Percentiles rank a stretch among this genome's conserved stretches.
Conservation (phyloP, 768 basidiomycete species). For the Boletellus emodensis region DNA sequence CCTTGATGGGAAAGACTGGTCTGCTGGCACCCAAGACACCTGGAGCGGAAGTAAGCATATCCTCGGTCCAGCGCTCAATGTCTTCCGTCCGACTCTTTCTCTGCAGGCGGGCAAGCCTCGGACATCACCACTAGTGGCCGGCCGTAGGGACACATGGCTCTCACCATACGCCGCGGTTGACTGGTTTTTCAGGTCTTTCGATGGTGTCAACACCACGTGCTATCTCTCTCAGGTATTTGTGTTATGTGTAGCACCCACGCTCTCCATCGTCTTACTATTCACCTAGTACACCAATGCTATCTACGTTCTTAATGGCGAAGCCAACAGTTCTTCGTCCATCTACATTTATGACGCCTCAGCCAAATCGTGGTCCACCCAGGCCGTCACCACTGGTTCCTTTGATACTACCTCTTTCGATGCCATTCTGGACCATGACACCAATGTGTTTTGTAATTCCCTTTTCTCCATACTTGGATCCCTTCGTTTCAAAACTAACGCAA, state of each 20-base stretch:
- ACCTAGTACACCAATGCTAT: conserved; percentile 77
- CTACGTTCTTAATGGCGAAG: conserved; percentile 79
- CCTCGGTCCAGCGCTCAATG: background rate
- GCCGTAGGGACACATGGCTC: conserved; percentile 52
- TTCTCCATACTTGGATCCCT: background rate
- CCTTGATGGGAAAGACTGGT: conserved; percentile 79
- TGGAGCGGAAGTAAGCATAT: conserved; percentile 57
- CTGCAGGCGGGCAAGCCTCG: conserved; percentile 37
- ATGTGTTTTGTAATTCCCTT: conserved; percentile 64
- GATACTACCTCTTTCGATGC: conserved; percentile 62
- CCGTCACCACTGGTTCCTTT: conserved; percentile 48
- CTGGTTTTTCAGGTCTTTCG: conserved; percentile 50
- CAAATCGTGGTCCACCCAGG: conserved; percentile 78
- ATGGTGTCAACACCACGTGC: conserved; percentile 60
- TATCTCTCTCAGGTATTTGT: conserved; percentile 61
- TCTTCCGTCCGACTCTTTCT: conserved; percentile 1
- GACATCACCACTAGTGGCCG: conserved; percentile 73
- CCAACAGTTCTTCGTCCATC: conserved; percentile 59
- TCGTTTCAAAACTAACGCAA: conserved; percentile 6
- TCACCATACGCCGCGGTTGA: background rate
- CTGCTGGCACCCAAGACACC: conserved; percentile 62
- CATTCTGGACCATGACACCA: conserved; percentile 93
- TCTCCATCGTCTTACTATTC: conserved; percentile 1
- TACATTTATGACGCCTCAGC: conserved; percentile 77
- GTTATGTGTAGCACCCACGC: background rate